Evolutionary conservation across 768 basidiomycete genomes (phyloP).

Genomic region (Crucibulum laeve): DNA sequence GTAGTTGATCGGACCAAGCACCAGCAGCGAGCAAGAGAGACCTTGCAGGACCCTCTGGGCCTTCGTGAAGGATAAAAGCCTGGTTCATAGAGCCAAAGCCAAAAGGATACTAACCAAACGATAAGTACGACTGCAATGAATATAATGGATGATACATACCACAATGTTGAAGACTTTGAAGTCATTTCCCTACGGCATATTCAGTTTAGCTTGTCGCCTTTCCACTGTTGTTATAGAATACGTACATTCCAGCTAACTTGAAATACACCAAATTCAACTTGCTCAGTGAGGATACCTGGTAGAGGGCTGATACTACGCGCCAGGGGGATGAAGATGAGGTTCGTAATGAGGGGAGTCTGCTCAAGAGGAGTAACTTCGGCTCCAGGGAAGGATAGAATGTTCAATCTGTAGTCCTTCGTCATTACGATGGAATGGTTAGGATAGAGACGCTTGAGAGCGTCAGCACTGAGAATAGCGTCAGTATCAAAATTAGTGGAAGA

Average conservation of each 20-base stretch:
- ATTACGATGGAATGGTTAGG: constrained; percentile 58
- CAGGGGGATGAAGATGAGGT: constrained; percentile 43
- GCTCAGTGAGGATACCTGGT: constrained; percentile 51
- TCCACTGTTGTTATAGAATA: not conserved
- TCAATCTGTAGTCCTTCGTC: constrained; percentile 40
- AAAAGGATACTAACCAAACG: constrained; percentile 21
- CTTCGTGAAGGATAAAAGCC: constrained; percentile 59
- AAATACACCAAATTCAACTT: constrained; percentile 51
- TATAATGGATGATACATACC: constrained; percentile 24
- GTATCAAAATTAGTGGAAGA: not conserved
- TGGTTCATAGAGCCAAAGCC: constrained; percentile 23
- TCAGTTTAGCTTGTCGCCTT: constrained; percentile 1
- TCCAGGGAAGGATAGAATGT: constrained; percentile 49
- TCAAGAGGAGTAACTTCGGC: constrained; percentile 39
- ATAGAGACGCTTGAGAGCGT: constrained; percentile 52
- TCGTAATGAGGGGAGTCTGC: constrained; percentile 46
- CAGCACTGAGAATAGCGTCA: constrained; percentile 22
- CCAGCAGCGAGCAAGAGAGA: constrained; percentile 51
- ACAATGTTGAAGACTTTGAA: constrained; percentile 50
- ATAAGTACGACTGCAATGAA: not conserved
- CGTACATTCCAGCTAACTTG: constrained; percentile 56
- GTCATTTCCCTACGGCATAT: constrained; percentile 38
- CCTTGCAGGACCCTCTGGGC: constrained; percentile 44
- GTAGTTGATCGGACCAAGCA: constrained; percentile 45
- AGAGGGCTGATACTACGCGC: constrained; percentile 33